phyloP scores from a whole-genome alignment of 768 basidiomycete genomes.

The Boletus insuetus region DNA sequence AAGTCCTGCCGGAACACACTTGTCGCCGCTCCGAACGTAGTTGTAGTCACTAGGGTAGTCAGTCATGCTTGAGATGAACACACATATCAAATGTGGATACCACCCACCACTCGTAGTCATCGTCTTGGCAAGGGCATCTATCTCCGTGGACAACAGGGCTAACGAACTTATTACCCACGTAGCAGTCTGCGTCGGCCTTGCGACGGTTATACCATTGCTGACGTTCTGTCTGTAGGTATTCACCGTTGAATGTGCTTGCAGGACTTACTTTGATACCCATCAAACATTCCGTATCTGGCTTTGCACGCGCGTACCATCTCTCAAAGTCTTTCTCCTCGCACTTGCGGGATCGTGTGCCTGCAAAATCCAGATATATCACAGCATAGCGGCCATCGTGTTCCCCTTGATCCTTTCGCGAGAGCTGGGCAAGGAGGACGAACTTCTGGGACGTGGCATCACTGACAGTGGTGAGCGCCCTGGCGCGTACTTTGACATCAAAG shows the following conservation, averaged over 20 bases:
- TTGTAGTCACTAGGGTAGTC: slow-evolving; percentile 74
- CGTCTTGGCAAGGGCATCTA: slow-evolving; percentile 76
- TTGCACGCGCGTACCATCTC: slow-evolving; percentile 77
- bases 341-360: slow-evolving; percentile 59
- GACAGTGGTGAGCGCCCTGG: slow-evolving; percentile 79
- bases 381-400: slow-evolving; percentile 59
- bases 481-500: slow-evolving; percentile 67
- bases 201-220: slow-evolving; percentile 94
- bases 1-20: slow-evolving; percentile 84
- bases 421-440: slow-evolving; percentile 83
- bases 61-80: background rate
- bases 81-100: slow-evolving; percentile 11
- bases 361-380: slow-evolving; percentile 82
- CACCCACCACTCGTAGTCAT: slow-evolving; percentile 90
- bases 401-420: slow-evolving; percentile 57
- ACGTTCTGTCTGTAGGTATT: background rate
- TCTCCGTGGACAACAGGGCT: slow-evolving; percentile 87
- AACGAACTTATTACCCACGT: slow-evolving; percentile 83
- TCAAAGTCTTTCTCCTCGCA: slow-evolving; percentile 77
- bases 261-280: slow-evolving; percentile 89
- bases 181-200: slow-evolving; percentile 81
- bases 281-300: slow-evolving; percentile 67
- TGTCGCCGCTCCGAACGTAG: slow-evolving; percentile 66
- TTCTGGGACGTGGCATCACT: slow-evolving; percentile 97
- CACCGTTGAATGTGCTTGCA: background rate